Evolutionary conservation across 1,284 basidiomycete genomes (phyloP).

Genomic region (Apiotrichum akiyoshidainum): DNA sequence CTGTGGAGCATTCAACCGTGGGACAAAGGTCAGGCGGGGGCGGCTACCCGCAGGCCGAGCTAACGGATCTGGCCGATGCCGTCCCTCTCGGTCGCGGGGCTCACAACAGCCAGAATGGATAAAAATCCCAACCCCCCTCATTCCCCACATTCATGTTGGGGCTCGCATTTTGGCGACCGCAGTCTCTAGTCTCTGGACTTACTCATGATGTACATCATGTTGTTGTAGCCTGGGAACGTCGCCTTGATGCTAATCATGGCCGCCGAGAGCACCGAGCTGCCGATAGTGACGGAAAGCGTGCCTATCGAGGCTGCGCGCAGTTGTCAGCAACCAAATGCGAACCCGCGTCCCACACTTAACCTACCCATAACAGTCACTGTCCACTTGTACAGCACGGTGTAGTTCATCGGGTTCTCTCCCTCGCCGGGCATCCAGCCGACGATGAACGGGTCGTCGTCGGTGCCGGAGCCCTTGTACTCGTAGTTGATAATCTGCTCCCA

Average conservation of each 20-base stretch:
- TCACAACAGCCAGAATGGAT: too few relatives aligned
- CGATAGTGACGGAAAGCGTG: conserved; percentile 27
- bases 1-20: too few relatives aligned
- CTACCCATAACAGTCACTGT: conserved; percentile 21
- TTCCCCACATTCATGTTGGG: background rate
- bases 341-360: too few relatives aligned
- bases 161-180: background rate
- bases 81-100: background rate
- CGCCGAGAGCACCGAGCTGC: conserved; percentile 26
- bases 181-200: background rate
- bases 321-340: too few relatives aligned
- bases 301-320: conserved; percentile 15
- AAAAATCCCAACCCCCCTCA: background rate
- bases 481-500: conserved; percentile 44
- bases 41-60: background rate
- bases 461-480: conserved; percentile 47
- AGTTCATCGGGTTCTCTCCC: conserved; percentile 37
- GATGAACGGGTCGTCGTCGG: conserved; percentile 47
- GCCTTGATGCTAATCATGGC: conserved; percentile 23
- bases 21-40: too few relatives aligned
- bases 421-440: conserved; percentile 37
- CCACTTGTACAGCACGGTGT: conserved; percentile 37
- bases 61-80: conserved; percentile 15
- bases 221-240: conserved; percentile 25
- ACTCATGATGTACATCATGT: conserved; percentile 25